These are phyloP conservation scores for Barbarea vulgaris DNA, from an alignment of 345 rosid genomes.

Conservation along the genomic window DNA sequence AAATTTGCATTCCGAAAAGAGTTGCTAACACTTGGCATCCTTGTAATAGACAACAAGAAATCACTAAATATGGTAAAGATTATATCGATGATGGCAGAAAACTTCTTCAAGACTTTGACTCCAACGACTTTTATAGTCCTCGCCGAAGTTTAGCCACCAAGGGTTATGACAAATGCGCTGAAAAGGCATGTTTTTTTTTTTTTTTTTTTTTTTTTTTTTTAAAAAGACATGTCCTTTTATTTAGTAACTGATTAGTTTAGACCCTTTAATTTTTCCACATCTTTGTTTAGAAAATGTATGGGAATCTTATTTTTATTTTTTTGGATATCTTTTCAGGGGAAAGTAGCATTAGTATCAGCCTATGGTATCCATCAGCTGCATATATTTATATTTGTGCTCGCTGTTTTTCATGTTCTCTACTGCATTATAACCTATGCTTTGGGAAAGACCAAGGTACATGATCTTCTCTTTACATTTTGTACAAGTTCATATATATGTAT, in stretches of 20 bases:
- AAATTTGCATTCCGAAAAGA: constrained; percentile 50
- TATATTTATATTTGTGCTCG: constrained; percentile 78
- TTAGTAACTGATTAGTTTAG: background rate
- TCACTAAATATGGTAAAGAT: background rate
- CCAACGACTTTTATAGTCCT: constrained; percentile 26
- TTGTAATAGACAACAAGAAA: constrained; percentile 32
- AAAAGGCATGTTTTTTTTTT: constrained; percentile 40
- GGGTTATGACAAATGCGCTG: constrained; percentile 47
- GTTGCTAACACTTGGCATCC: constrained; percentile 74
- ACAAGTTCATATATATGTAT: background rate
- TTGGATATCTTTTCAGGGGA: constrained; percentile 50
- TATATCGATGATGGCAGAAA: constrained; percentile 39
- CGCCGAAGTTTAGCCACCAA: constrained; percentile 54
- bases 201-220: background rate
- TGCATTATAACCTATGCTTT: constrained; percentile 62
- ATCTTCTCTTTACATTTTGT: constrained; percentile 1
- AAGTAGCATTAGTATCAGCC: constrained; percentile 67
- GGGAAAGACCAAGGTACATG: constrained; percentile 69
- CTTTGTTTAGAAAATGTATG: background rate
- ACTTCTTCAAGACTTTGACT: constrained; percentile 46
- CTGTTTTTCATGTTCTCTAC: constrained; percentile 64
- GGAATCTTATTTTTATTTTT: background rate
- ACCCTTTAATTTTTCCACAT: background rate
- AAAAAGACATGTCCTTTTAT: background rate
- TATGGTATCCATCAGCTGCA: constrained; percentile 84